A percentile compares a stretch with the other conserved stretches of the same genome.
These are phyloP conservation scores for Nannochloris sp. DNA, from an alignment of 139 green algal species.

Conservation along the genomic window DNA sequence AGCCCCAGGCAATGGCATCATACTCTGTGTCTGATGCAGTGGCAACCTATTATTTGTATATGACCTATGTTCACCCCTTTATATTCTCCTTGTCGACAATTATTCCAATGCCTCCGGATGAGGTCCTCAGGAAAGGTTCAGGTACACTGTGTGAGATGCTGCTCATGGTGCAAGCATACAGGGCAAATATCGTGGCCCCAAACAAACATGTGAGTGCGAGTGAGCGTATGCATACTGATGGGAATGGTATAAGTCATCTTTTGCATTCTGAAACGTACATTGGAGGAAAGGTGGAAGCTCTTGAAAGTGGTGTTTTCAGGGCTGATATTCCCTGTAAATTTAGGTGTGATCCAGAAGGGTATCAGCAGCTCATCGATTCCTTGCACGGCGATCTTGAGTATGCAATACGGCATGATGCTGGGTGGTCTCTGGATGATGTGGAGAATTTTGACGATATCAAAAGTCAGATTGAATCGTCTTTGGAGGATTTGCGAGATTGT, in stretches of 20 bases:
- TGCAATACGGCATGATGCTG: slow-evolving; percentile 51
- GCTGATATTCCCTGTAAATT: slow-evolving; percentile 88
- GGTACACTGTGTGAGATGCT: slow-evolving; percentile 96
- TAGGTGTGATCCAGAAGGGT: slow-evolving; percentile 58
- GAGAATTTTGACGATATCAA: slow-evolving; percentile 63
- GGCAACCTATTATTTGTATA: slow-evolving; percentile 97
- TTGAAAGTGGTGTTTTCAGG: slow-evolving; percentile 81
- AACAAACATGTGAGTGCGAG: slow-evolving; percentile 82
- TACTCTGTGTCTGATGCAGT: slow-evolving; percentile 98
- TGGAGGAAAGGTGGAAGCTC: slow-evolving; percentile 82
- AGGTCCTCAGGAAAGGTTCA: slow-evolving; percentile 91
- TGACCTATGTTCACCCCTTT: slow-evolving; percentile 99
- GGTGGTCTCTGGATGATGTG: slow-evolving; percentile 40
- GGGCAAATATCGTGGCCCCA: slow-evolving; percentile 78
- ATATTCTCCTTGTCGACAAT: slow-evolving; percentile 97
- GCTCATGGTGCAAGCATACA: slow-evolving; percentile 84
- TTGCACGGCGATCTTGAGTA: slow-evolving; percentile 87
- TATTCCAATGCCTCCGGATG: slow-evolving; percentile 95
- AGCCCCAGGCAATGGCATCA: slow-evolving; percentile 78
- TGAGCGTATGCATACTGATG: slow-evolving; percentile 59
- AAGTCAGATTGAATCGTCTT: slow-evolving; percentile 40
- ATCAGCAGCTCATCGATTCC: slow-evolving; percentile 80
- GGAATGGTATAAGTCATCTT: slow-evolving; percentile 41
- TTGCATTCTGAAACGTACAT: slow-evolving; percentile 99
- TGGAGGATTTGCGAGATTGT: slow-evolving; percentile 67